Evolutionary conservation across 2,329 filamentous ascomycete genomes (phyloP), one percentile per base, ranked within the genome.

Genomic region (Dendryphion nanum): DNA sequence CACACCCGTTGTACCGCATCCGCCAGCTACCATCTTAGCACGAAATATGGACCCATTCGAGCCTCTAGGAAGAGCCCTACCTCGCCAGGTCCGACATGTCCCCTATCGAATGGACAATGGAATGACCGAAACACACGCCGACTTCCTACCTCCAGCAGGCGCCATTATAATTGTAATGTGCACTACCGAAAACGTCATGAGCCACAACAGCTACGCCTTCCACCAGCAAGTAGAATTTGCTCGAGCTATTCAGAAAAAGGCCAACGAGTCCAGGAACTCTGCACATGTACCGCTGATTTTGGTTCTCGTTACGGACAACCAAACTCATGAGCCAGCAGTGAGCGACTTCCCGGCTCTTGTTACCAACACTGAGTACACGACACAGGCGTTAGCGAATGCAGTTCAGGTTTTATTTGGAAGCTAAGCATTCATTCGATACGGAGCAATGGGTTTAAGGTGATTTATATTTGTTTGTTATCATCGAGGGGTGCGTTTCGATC

Each of bases 21-120:
- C 59, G 10, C 57, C 61, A 5, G 48, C 46, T 2, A 53, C 53
- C 5, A 45, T 49, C 47, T 51, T 67, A 30, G 53, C 64, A 30
- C 68, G 71, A 42, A 64, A 63, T 30, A 72, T 66, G 51, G 86
- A 90, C 57, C 86, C 85, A 0, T 89, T 89, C 55, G 85, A 89
- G 61, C 74, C 77, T 12, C 69, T 90, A 14, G 86, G 85, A 15
- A 74, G 76, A 45, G 76, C 79, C 30, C 62, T 90, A 33, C 77
- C 79, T 33, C 69, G 66, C 33, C 72, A 76, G 48, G 72, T 89
- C 44, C 78, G 82, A 15, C 86, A 89, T 57, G 78, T 88, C 30
- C 84, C 86, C 5, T 90, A 87, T 53, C 78, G 81, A 4, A 76
- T 79, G 32, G 72, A 74, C 36, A 64, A 72, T 41, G 83, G 83